These are phyloP conservation scores for Penicillium crystallinum DNA, from an alignment of 495 filamentous ascomycete genomes.

Conservation along the genomic window DNA sequence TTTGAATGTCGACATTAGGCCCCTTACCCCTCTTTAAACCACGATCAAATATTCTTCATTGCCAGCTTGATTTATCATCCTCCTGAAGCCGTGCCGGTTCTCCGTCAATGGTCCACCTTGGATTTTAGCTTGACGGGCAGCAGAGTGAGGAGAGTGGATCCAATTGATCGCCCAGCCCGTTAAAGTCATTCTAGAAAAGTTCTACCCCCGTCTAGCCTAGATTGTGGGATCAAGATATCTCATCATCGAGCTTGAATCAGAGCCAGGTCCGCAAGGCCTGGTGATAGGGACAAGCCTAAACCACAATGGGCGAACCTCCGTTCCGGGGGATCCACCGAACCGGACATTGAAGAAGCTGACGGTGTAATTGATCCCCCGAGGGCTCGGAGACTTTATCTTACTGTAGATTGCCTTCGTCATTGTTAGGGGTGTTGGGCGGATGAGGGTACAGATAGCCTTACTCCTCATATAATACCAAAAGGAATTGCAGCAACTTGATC, in stretches of 20 bases:
- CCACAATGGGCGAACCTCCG: neutral
- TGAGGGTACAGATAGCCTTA: too few species aligned
- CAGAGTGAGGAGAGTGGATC: neutral
- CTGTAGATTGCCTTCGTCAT: too few species aligned
- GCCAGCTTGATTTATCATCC: neutral
- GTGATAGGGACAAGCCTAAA: neutral
- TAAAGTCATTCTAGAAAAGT: neutral
- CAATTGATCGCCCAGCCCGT: neutral
- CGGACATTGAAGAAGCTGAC: neutral
- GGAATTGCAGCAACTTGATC: too few species aligned
- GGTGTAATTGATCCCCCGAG: neutral
- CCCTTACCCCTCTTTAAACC: neutral
- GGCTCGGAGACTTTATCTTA: neutral
- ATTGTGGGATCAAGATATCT: neutral
- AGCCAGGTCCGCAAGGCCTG: neutral
- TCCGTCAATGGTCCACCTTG: neutral
- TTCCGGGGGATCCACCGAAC: neutral
- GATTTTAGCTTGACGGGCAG: neutral
- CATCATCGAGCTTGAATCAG: neutral
- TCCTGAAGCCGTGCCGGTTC: neutral
- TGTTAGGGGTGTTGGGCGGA: too few species aligned
- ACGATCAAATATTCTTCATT: neutral
- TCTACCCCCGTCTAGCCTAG: neutral
- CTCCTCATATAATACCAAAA: too few species aligned
- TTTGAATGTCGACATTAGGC: neutral